Evolutionary conservation across 495 filamentous ascomycete genomes (phyloP), one percentile per base, ranked within the genome.

Genomic region (Penicillium waksmanii): DNA sequence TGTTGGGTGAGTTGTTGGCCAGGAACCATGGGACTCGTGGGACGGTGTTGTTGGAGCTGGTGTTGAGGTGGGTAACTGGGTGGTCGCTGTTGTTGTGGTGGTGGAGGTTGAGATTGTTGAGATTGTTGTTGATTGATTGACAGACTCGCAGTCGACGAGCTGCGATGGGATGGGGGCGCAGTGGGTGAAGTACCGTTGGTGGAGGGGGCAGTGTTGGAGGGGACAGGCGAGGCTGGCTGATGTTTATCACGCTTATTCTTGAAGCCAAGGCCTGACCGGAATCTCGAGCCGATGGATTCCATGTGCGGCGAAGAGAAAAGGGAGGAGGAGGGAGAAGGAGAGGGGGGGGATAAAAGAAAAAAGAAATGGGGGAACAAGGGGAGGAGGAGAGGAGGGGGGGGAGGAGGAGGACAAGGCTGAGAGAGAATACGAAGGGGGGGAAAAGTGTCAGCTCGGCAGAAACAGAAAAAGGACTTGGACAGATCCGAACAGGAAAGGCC

Each of bases 21-120:
- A 67, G 75, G 86, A 50, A 75, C 84, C 74, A 85, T 76, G 34
- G 85, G 82, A 63, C 80, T 83, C 43, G 42, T 44, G 3, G 76
- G 78, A 52, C 84, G 82, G 63, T 86, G 82, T 52, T 84, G 84
- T 57, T 85, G 84, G 58, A 31, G 27, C 6, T 31, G 82, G 63
- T 86, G 82, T 52, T 84, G 84, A 56, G 77, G 72, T 57, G 83
- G 83, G 71, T 92, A 92, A 74, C 88, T 92, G 18, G 90, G 90
- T 58, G 90, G 90, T 65, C 88, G 85, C 4, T 48, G 42, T 46
- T 21, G 42, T 38, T 38, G 90, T 58, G 89, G 90, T 66, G 87
- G 85, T 31, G 79, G 80, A 59, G 76, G 55, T 31, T 70, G 62
- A 49, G 57, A 33, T 63, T 76, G 78, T 5, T 34, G 23, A 3